Base-by-base conservation (phyloP, 2,329 filamentous ascomycete genomes). In the Pyrenophora teres region DNA sequence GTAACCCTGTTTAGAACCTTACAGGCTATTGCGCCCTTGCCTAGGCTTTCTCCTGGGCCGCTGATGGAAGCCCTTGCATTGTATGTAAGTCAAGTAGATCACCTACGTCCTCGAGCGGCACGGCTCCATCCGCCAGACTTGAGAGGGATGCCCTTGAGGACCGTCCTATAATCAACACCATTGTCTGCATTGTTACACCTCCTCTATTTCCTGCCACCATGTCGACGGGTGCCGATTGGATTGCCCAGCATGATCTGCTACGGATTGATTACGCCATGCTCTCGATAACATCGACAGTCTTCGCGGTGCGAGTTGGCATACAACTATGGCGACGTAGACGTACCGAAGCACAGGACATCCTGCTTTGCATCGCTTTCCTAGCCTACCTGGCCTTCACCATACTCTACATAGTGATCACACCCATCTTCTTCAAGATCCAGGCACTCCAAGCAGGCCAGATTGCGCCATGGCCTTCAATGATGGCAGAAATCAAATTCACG, bases 341-440 rank as follows among this genome's bases (percentile, higher is more conserved):
- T 7, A 21, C 55, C 12, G 47, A 56, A 38, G 33, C 41, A 27
- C 57, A 64, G 31, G 59, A 61, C 19, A 40, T 47, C 15, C 50
- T 72, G 12, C 54, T 74, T 19, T 56, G 62, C 9, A 25, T 69
- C 1, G 63, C 65, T 2, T 60, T 62, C 25, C 60, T 66, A 15
- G 70, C 72, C 50, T 65, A 73, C 51, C 40, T 67, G 32, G 40
- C 48, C 12, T 55, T 68, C 23, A 49, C 54, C 3, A 48, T 62
- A 4, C 47, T 74, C 27, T 77, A 76, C 49, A 64, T 77, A 37
- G 60, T 71, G 7, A 63, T 72, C 21, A 67, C 70, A 3, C 73
- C 73, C 0, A 59, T 51, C 3, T 62, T 76, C 25, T 75, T 67
- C 47, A 66, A 63, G 15, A 53, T 74, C 3, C 65, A 64, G 12